Conservation (phyloP, 345 rosid species). For the Populus simonii region DNA sequence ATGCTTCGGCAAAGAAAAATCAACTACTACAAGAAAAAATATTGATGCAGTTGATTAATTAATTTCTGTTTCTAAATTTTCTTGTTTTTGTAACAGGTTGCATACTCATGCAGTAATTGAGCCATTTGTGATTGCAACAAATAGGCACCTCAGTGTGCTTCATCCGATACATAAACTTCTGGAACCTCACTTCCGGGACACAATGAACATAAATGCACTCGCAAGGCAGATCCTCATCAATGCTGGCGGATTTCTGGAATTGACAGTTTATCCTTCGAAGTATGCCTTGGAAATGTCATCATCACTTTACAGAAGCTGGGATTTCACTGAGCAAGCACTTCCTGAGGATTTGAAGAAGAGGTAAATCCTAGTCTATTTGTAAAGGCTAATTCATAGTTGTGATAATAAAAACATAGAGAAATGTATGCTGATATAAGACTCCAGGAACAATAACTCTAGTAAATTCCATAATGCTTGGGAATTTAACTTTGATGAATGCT, state of each 20-base stretch:
- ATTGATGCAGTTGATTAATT: background rate
- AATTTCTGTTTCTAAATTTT: background rate
- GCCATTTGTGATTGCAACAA: slow-evolving; percentile 48
- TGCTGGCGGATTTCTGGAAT: slow-evolving; percentile 41
- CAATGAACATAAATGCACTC: slow-evolving; percentile 42
- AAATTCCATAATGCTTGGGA: too few species aligned
- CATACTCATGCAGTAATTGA: slow-evolving; percentile 46
- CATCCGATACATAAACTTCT: slow-evolving; percentile 45
- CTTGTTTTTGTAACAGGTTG: slow-evolving; percentile 20
- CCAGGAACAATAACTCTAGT: background rate
- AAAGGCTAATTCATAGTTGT: background rate
- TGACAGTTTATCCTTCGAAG: slow-evolving; percentile 35
- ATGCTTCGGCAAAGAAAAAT: background rate
- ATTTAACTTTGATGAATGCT: too few species aligned
- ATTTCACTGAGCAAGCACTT: slow-evolving; percentile 40
- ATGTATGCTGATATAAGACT: background rate
- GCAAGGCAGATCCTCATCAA: slow-evolving; percentile 39
- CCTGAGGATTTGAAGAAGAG: slow-evolving; percentile 43
- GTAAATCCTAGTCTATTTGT: slow-evolving; percentile 14
- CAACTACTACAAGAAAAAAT: background rate
- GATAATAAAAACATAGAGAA: background rate
- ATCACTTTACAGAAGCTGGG: slow-evolving; percentile 38
- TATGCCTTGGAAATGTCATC: slow-evolving; percentile 45
- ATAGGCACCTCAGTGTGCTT: slow-evolving; percentile 44
- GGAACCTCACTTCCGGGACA: slow-evolving; percentile 47